A percentile compares a stretch with the other conserved stretches of the same genome.
These are phyloP conservation scores for Patellaria atrata DNA, from an alignment of 495 filamentous ascomycete genomes.

Conservation along the genomic window DNA sequence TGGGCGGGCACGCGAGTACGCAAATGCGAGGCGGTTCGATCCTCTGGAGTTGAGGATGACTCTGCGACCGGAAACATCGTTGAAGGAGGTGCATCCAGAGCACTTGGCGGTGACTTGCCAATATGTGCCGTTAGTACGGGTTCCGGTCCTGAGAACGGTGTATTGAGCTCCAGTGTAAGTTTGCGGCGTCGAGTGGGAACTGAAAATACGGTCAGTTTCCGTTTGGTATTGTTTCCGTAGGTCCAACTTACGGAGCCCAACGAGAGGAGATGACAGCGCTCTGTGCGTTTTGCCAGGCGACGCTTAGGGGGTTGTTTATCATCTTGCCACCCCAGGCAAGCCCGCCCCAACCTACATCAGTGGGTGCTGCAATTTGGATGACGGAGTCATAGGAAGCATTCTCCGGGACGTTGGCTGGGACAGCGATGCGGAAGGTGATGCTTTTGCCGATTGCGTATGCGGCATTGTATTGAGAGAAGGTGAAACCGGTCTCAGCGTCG, in stretches of 20 bases:
- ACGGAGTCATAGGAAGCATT: slow-evolving; percentile 34
- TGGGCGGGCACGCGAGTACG: slow-evolving; percentile 6
- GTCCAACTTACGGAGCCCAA: slow-evolving; percentile 29
- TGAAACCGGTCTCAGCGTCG: slow-evolving; percentile 37
- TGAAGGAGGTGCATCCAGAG: slow-evolving; percentile 10
- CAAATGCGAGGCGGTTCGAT: slow-evolving; percentile 7
- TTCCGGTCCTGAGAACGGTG: slow-evolving; percentile 7
- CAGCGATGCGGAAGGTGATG: slow-evolving; percentile 34
- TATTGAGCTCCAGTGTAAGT: slow-evolving; percentile 9
- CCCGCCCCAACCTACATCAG: slow-evolving; percentile 31
- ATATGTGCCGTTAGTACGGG: slow-evolving; percentile 11
- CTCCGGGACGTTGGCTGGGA: slow-evolving; percentile 28
- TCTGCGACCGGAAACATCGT: neutral
- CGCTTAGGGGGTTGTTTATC: slow-evolving; percentile 34
- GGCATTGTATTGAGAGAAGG: slow-evolving; percentile 30
- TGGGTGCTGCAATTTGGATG: slow-evolving; percentile 31
- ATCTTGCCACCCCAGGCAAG: slow-evolving; percentile 38
- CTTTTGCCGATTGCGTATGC: slow-evolving; percentile 27
- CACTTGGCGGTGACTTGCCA: slow-evolving; percentile 15
- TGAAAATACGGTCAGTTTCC: slow-evolving; percentile 1
- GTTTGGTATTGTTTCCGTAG: neutral
- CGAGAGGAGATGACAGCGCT: slow-evolving; percentile 30
- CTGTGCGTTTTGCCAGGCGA: slow-evolving; percentile 34
- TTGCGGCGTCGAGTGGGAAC: slow-evolving; percentile 8
- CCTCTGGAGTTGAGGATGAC: slow-evolving; percentile 4